Evolutionary conservation across 2,329 filamentous ascomycete species (phyloP), one percentile per base, ranked within the genome.

Genomic region (Nigrospora oryzae): DNA sequence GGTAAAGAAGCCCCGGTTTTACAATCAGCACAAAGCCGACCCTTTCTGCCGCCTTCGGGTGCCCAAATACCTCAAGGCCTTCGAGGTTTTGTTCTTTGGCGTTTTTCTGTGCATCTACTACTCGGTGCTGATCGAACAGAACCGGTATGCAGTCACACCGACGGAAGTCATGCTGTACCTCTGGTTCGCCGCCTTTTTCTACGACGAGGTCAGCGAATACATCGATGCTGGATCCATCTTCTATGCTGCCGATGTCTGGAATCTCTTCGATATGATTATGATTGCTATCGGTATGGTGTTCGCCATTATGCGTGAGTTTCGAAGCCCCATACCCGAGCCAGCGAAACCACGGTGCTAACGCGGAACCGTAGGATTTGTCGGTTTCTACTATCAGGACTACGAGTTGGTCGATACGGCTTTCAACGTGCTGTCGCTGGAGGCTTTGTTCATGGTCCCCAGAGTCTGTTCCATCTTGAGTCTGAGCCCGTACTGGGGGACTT

Each of bases 371-470:
- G 83, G 86, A 40, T 71, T 82, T 28, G 66, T 87, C 41, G 88
- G 87, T 0, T 61, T 91, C 23, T 70, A 72, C 17, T 77, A 75
- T 43, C 62, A 77, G 17, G 79, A 83, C 51, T 63, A 69, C 11
- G 64, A 71, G 14, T 75, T 88, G n/a, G 84, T 84, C 39, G 84
- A 93, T 48, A 72, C 84, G 3, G 83, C 89, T 1, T 96, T 95
- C 61, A 88, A 96, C 57, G 83, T 96, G n/a, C 70, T 96, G 17
- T 84, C 89, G 0, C 71, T 96, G 13, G 88, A 95, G 63, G 90
- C 89, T 1, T 73, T 96, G 11, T 91, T 96, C 61, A 83, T 96
- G 64, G 85, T 95, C 16, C 90, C 90, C 14, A 83, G 87, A 48
- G 85, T 95, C 53, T 95, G 85, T 66, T 94, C 89, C 13, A 76